phyloP scores from a whole-genome alignment of 2,329 filamentous ascomycete species.

The Xylariaceae sp. region DNA sequence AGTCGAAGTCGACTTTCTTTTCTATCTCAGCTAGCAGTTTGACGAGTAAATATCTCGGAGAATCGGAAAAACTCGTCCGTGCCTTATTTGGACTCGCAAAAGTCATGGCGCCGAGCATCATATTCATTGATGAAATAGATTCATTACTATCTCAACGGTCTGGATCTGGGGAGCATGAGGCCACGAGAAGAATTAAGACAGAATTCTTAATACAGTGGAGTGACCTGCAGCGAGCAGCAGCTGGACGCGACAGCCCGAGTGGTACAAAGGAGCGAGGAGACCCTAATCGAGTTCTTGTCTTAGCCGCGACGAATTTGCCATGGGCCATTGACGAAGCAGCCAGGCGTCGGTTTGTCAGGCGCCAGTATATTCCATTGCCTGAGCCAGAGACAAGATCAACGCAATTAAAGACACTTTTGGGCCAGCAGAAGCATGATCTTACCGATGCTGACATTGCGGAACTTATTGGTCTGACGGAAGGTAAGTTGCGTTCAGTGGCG shows the following conservation, averaged over 20 bases:
- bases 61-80: constrained; percentile 92
- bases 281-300: constrained; percentile 81
- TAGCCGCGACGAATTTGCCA: constrained; percentile 92
- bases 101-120: constrained; percentile 85
- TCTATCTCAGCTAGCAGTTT: constrained; percentile 92
- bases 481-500: constrained; percentile 51
- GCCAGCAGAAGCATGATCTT: constrained; percentile 82
- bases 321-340: constrained; percentile 99
- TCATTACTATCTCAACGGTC: constrained; percentile 82
- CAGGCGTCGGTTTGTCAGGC: constrained; percentile 79
- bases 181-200: constrained; percentile 90
- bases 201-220: constrained; percentile 98
- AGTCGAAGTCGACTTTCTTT: constrained; percentile 93
- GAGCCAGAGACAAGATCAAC: constrained; percentile 75
- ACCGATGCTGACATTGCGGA: constrained; percentile 65
- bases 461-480: constrained; percentile 78
- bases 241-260: constrained; percentile 67
- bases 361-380: constrained; percentile 93
- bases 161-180: constrained; percentile 84
- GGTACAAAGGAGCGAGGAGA: constrained; percentile 66
- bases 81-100: constrained; percentile 90
- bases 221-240: constrained; percentile 85
- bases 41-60: constrained; percentile 93
- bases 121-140: constrained; percentile 98
- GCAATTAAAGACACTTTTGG: constrained; percentile 74